Base-by-base conservation (phyloP, 345 rosid genomes). In the Boechera stricta region DNA sequence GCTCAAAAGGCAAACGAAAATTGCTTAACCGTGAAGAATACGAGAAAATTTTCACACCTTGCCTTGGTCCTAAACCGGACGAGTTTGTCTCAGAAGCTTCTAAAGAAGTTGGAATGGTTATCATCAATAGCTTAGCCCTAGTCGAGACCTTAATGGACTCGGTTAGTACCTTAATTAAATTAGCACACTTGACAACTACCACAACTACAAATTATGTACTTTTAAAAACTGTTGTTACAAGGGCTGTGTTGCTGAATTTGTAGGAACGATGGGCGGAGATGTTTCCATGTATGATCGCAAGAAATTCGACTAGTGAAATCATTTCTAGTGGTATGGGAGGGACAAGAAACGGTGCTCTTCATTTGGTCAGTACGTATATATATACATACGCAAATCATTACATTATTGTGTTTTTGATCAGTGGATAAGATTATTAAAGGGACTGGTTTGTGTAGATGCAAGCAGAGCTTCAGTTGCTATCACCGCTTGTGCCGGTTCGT, bases 91-190 rank as follows among this genome's bases (percentile, higher is more conserved):
- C 87, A 0, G 98, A 94, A 78, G 94, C 98, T 60, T 94, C 98
- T 10, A 85, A 96, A 39, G 98, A 89, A 67, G 73, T 89, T 24
- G 98, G 95, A 18, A 73, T 89, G 84, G 95, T 90, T 32, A 92
- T 89, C 80, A 88, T 94, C 83, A 90, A 90, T 83, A 89, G 98
- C 64, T 79, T 88, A 75, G 98, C 98, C 16, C 90, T 94, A 15
- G 94, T 92, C 7, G 97, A 92, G 83, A 90, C 98, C 33, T 80
- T 94, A 61, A 94, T 94, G 98, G 97, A 94, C 79, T 85, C 91
- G 66, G 98, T 94, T 63, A 87, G 89, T 26, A 18, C 5, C 63
- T 28, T 72, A 21, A 38, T 38, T 9, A 38, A 11, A 51, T 3
- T 48, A 26, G 6, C 28, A 45, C 10, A 31, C 55, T 55, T 51